These are phyloP conservation scores for Alnus glutinosa DNA, from an alignment of 306 rosid species.

Conservation along the genomic window DNA sequence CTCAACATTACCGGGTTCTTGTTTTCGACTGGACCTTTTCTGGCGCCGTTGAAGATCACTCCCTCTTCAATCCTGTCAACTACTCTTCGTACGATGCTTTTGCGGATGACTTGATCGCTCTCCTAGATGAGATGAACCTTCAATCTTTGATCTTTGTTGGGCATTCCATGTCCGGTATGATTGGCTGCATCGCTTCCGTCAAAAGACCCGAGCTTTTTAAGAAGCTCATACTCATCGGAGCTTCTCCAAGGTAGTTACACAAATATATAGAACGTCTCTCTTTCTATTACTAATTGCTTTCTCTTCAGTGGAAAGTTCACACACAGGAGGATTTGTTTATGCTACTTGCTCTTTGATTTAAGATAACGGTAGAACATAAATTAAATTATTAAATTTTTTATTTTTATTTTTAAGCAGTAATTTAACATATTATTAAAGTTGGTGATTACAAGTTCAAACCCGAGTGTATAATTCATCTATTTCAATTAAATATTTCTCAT, in stretches of 20 bases:
- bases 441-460: too few species aligned
- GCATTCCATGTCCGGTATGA: conserved; percentile 95
- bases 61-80: conserved; percentile 52
- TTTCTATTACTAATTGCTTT: not conserved
- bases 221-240: conserved; percentile 64
- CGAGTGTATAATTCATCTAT: too few species aligned
- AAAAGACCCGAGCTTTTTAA: conserved; percentile 73
- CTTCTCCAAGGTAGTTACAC: conserved; percentile 79
- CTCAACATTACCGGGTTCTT: conserved; percentile 39
- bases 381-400: too few species aligned
- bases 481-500: too few species aligned
- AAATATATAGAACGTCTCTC: not conserved
- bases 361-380: too few species aligned
- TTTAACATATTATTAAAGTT: too few species aligned
- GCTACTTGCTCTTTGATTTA: too few species aligned
- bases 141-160: conserved; percentile 57
- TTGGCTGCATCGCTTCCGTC: conserved; percentile 89
- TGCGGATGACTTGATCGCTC: conserved; percentile 58
- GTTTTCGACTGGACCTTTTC: conserved; percentile 87
- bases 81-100: conserved; percentile 58
- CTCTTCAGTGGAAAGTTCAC: not conserved
- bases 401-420: too few species aligned
- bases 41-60: conserved; percentile 46
- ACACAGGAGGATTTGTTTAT: too few species aligned
- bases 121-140: conserved; percentile 56